phyloP scores from a whole-genome alignment of 352 stramenopile genomes.

The Globisporangium emineosum region DNA sequence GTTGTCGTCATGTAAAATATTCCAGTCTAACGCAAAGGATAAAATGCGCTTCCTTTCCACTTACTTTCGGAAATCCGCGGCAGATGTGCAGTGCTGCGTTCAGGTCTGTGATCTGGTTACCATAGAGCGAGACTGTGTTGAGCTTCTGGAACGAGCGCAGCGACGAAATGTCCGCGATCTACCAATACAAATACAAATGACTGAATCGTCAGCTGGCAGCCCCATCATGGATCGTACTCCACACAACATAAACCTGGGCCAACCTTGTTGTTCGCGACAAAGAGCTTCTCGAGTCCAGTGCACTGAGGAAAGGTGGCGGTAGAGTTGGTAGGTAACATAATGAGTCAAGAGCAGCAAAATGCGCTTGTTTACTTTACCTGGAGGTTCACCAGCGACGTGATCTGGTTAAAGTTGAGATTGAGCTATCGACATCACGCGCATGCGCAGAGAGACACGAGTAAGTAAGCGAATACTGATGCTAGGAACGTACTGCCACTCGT shows the following conservation, averaged over 20 bases:
- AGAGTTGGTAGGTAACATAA: neutral
- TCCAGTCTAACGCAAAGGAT: neutral
- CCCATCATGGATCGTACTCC: neutral
- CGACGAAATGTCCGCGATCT: constrained; percentile 49
- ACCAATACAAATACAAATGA: neutral
- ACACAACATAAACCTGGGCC: neutral
- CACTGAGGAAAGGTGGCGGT: constrained; percentile 28
- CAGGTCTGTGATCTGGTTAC: constrained; percentile 48
- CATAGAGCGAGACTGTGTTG: constrained; percentile 60
- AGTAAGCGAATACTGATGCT: neutral
- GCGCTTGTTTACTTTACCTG: constrained; percentile 31
- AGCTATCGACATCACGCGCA: constrained; percentile 27
- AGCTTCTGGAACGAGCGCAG: constrained; percentile 45
- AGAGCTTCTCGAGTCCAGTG: constrained; percentile 56
- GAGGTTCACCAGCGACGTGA: constrained; percentile 42
- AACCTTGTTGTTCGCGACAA: constrained; percentile 60
- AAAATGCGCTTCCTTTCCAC: neutral
- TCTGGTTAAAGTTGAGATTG: constrained; percentile 71
- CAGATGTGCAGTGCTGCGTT: constrained; percentile 48
- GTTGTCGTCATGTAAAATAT: too few species aligned
- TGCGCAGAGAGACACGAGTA: neutral
- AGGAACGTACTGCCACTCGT: neutral
- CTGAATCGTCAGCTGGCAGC: neutral
- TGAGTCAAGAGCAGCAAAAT: neutral
- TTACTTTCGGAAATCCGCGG: constrained; percentile 46